Evolutionary conservation across 2,329 filamentous ascomycete species (phyloP), one percentile per base, ranked within the genome.

Genomic region (Kalaharituber pfeilii): DNA sequence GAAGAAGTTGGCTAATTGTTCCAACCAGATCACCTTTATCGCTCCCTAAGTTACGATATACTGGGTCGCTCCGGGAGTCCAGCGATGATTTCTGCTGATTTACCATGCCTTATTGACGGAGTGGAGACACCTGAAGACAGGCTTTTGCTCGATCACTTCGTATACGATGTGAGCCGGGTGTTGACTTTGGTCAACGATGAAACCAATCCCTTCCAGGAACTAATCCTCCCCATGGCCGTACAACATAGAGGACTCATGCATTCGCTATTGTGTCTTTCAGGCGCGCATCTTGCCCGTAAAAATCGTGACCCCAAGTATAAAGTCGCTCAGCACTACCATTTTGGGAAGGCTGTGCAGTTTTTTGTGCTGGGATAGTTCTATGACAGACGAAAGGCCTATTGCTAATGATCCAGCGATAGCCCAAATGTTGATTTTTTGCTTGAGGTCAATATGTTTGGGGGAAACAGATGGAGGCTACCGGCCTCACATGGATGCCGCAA

Each of bases 181-280:
- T 73, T 94, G 51, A 94, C 84, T 0, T 76, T 94, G 18, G 84
- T 89, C 64, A 81, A 82, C 50, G 84, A 88, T 65, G 76, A 81
- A 57, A 80, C 80, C 56, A 94, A 93, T 62, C 85, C 86, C 1
- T 94, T 94, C 70, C 85, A 85, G 65, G 82, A 86, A 60, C 81
- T 91, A 60, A 72, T 94, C 30, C 73, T 94, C 2, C 84, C 85
- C 1, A 83, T 93, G 71, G 86, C 87, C 2, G 79, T 84, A 42
- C 75, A 81, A 57, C 82, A 94, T 65, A 75, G 80, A 58, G 86
- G 86, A 11, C 72, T 94, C 52, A 94, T 94, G 86, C 87, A 94
- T 66, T 91, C 86, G 9, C 79, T 94, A 50, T 75, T 94, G 52
- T 86, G 84, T 45, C 73, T 94, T 7, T 84, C 86, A 33, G 84